Evolutionary conservation across 2,329 filamentous ascomycete species (phyloP).

Genomic region (Tolypocladium sp.): DNA sequence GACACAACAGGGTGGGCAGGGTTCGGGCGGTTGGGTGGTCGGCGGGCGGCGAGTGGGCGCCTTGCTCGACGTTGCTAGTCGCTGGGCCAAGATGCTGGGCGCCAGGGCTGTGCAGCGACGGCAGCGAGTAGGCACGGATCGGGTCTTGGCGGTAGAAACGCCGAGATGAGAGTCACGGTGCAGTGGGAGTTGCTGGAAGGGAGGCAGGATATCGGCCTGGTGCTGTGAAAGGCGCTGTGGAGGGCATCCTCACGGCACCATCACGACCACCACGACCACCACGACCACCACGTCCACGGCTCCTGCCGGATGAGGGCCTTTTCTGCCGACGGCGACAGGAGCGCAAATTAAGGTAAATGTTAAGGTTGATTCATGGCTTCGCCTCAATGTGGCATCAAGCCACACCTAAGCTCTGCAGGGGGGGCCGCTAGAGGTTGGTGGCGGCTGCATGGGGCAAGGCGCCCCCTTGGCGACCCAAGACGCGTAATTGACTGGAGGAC

Average conservation of each 20-base stretch:
- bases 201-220: too few relatives aligned
- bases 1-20: too few relatives aligned
- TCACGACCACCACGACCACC: background rate
- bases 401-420: background rate
- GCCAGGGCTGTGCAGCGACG: background rate
- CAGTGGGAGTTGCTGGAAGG: too few relatives aligned
- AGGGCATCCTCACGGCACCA: too few relatives aligned
- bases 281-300: background rate
- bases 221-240: background rate
- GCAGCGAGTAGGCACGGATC: background rate
- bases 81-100: background rate
- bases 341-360: background rate
- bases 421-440: background rate
- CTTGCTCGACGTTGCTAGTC: background rate
- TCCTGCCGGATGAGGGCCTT: background rate
- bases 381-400: background rate
- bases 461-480: background rate
- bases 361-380: background rate
- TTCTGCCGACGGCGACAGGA: background rate
- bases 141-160: background rate
- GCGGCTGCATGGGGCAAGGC: background rate
- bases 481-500: background rate
- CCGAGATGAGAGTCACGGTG: background rate
- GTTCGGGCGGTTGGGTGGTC: too few relatives aligned
- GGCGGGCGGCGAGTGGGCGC: background rate